Evolutionary conservation across 495 filamentous ascomycete species (phyloP), one percentile per base, ranked within the genome.

Genomic region (Jackrogersella multiformis): DNA sequence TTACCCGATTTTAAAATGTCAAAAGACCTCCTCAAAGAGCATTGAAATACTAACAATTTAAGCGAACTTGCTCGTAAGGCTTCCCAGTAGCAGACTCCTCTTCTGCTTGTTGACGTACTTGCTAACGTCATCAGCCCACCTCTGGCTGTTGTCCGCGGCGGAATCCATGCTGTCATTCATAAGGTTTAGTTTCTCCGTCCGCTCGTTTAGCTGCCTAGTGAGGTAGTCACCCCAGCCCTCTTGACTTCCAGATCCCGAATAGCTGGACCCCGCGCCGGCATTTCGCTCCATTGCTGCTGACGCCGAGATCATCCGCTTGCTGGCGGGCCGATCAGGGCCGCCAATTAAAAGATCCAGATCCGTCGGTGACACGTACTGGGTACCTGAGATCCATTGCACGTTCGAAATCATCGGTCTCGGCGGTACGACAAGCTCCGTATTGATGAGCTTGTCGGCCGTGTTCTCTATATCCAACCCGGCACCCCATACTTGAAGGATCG

Each of bases 341-440:
- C 95, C 93, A 62, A 99, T 95, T 34, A 98, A 77, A 6, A 96
- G 75, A 67, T 98, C 95, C 79, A 99, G 87, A 74, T 99, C 96
- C n/a, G 89, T 81, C 12, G 92, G 89, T 15, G 91, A 91, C 32
- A 99, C 82, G 64, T 96, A 91, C 76, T 97, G 94, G 10, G 96
- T 97, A 1, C 95, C 96, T 0, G 93, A 88, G 36, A 99, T 92
- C 95, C 95, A 99, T 75, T 97, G 92, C 18, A 99, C 73, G 66
- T 95, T 97, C 7, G 91, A 94, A 45, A 99, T 99, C 1, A 94
- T 97, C n/a, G 95, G 96, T 28, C 95, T 85, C 12, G 91, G 83
- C 2, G 94, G 95, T 13, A 90, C 81, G 12, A 84, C 69, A 12
- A 88, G 85, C 61, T 89, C 80, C 4, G 89, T 86, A 64, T 97